Evolutionary conservation across 202 grass and related monocot species (phyloP).

Genomic region (Zoysia matrella): DNA sequence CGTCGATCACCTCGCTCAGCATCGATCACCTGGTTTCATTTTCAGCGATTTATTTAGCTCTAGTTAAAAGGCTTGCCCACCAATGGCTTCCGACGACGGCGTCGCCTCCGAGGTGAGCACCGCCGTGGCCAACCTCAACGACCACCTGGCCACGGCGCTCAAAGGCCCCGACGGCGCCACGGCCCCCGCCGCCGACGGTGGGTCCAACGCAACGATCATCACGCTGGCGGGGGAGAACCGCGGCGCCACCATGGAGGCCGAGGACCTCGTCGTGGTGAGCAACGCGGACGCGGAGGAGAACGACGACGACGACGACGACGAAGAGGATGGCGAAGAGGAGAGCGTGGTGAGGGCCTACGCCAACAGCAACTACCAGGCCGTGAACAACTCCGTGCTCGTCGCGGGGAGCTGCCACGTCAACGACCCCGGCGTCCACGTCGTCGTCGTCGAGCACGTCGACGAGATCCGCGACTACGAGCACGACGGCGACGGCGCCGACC

Average conservation of each 20-base stretch:
- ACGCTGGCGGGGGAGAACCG: conserved; percentile 71
- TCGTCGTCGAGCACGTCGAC: conserved; percentile 63
- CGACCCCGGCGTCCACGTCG: conserved; percentile 75
- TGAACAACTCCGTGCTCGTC: conserved; percentile 88
- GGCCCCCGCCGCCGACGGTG: too few relatives aligned
- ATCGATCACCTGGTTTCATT: too few relatives aligned
- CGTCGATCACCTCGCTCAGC: not conserved
- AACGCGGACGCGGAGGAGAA: conserved; percentile 1
- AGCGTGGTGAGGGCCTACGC: conserved; percentile 48
- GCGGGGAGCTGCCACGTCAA: conserved; percentile 56
- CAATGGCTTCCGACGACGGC: conserved; percentile 27
- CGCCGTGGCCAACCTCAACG: conserved; percentile 66
- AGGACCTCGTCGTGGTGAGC: conserved; percentile 59
- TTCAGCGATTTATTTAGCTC: too few relatives aligned
- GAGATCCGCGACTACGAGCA: conserved; percentile 51
- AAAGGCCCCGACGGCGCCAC: too few relatives aligned
- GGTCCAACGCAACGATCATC: conserved; percentile 42
- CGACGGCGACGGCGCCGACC: conserved; percentile 8
- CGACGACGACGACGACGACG: not conserved
- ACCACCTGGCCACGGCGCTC: conserved; percentile 42
- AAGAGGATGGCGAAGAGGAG: conserved; percentile 38
- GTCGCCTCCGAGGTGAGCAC: not conserved
- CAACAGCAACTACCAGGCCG: conserved; percentile 96
- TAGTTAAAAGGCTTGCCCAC: too few relatives aligned
- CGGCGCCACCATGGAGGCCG: conserved; percentile 59